Base-by-base conservation (phyloP, 1,139 yeast species). In the Suhomyces terraborum region DNA sequence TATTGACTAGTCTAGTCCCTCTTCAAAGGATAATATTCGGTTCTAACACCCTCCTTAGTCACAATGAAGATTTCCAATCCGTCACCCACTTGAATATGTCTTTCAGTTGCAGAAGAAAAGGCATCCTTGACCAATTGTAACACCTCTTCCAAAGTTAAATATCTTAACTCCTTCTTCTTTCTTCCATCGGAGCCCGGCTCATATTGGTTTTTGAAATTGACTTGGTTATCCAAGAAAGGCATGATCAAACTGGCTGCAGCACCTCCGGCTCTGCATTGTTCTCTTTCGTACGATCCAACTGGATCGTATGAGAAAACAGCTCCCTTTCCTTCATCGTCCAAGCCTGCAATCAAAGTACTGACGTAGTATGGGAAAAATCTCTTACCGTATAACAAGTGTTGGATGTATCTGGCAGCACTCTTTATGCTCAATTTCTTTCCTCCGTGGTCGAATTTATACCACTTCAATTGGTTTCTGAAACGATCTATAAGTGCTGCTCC, bases 51-150 rank as follows among this genome's bases (percentile, higher is more conserved):
- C 21, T 89, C 96, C 62, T 89, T 91, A 12, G 97, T 88, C 41
- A 93, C 93, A 55, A 93, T 86, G 54, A 85, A 70, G 41, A 93
- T 84, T 66, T 93, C 96, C 51, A 93, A 77, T 7, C 94, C 95
- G 69, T 93, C 98, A 70, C 98, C 98, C 40, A 93, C 98, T 56
- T 91, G 95, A 55, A 93, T 93, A 64, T 94, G 98, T 74, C 98
- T 86, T 69, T 93, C 98, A 19, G 98, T 91, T 23, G 97, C 98
- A 6, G 96, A 88, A 12, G 89, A 77, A 61, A 93, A 93, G 6
- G 98, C 96, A 67, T 93, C 98, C 61, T 82, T 83, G 29, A 93
- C 97, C 51, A 93, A 72, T 54, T 82, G 78, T 56, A 93, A 69
- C 18, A 89, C 97, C 66, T 91, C 96, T 2, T 88, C 96, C 51